Conservation (phyloP, 805 yeast genomes). For the Candida chilensis region DNA sequence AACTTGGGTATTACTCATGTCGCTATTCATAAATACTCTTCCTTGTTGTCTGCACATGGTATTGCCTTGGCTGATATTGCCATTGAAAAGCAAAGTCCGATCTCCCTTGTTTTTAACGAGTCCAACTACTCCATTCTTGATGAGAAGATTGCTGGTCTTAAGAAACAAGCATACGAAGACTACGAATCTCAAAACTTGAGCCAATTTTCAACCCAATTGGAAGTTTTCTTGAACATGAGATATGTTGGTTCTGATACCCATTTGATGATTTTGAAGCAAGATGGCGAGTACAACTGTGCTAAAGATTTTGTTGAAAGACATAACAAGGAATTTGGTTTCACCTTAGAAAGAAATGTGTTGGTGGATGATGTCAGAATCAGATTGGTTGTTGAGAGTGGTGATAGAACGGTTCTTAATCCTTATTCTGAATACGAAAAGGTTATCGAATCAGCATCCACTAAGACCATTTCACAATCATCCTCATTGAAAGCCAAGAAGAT, state of each 20-base stretch:
- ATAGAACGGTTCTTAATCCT: no score
- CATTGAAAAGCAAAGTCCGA: conserved; percentile 70
- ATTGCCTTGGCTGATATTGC: conserved; percentile 83
- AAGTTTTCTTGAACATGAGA: conserved; percentile 66
- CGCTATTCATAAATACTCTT: conserved; percentile 72
- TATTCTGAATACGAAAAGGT: no score
- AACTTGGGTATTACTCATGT: conserved; percentile 61
- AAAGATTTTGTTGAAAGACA: conserved; percentile 46
- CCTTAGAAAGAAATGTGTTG: conserved; percentile 47
- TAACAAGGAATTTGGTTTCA: conserved; percentile 66
- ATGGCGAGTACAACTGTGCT: conserved; percentile 20
- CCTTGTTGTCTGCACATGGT: conserved; percentile 82
- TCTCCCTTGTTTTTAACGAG: conserved; percentile 31
- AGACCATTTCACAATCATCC: background rate
- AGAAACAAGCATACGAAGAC: conserved; percentile 25
- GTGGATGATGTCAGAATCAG: conserved; percentile 72
- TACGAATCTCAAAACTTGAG: conserved; percentile 40
- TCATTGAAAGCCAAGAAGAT: conserved; percentile 5
- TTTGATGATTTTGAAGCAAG: conserved; percentile 48
- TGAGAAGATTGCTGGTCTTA: conserved; percentile 35
- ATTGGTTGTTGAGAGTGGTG: conserved; percentile 54
- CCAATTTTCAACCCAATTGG: conserved; percentile 36
- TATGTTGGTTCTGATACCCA: conserved; percentile 89
- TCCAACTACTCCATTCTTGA: conserved; percentile 22
- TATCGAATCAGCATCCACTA: no score